Evolutionary conservation across 1,284 basidiomycete genomes (phyloP), one percentile per base, ranked within the genome.

Genomic region (Ganoderma boninense): DNA sequence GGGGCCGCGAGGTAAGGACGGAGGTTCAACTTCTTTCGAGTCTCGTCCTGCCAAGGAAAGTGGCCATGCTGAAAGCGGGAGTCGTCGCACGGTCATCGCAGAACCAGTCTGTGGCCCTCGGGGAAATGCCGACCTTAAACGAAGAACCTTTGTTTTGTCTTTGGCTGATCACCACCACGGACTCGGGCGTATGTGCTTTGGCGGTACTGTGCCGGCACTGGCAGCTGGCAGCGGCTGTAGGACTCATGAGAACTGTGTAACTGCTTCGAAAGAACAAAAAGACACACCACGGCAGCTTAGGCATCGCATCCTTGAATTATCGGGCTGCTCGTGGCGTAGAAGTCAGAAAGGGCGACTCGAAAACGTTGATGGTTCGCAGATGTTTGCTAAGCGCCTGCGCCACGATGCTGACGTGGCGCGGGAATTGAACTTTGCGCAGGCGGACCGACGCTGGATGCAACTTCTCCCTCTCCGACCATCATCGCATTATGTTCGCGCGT

Each of bases 401-500:
- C 54, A 57, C 54, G 0, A 57, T 0, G 54, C 54, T 57, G 35
- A 57, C 54, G 54, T 35, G 54, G 54, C 54, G 32, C 26, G 29
- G 54, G 54, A 57, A 26, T 52, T 23, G 32, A 20, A 57, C 18
- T 29, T 32, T 32, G 29, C 54, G 54, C 26, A 14, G 26, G 54
- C 14, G 54, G 54, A 18, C 54, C 18, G 29, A 29, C 16, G 54
- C 54, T 29, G 54, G 32, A 16, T 57, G 16, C 32, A 57, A 52
- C 49, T 52, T 57, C 54, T 57, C 14, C 32, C 29, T 57, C 29
- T 29, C 32, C 29, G 32, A 57, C 54, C 54, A 57, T 57, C 54
- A 57, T 57, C 54, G 32, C 29, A 6, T 13, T 26, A 11, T 14
- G 23, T 26, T 52, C 49, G 11, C 49, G 23, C 54, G 14, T 57